Evolutionary conservation across 192 early-diverging fungal genomes (phyloP).

Genomic region (Backusella australiensis): DNA sequence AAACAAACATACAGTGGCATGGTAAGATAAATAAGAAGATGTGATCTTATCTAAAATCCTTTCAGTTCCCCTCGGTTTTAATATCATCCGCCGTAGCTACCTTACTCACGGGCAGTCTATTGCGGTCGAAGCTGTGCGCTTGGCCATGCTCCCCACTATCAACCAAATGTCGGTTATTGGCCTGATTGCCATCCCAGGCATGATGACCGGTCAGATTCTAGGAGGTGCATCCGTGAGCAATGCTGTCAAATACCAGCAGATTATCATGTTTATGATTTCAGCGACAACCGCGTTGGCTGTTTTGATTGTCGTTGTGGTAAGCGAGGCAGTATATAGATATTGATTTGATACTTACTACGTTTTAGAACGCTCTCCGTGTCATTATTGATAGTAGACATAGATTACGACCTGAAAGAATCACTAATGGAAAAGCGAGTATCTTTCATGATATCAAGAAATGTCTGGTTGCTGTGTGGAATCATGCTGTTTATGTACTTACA

Average conservation of each 20-base stretch:
- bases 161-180: conserved; percentile 86
- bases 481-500: not conserved
- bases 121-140: conserved; percentile 64
- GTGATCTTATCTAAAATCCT: no score
- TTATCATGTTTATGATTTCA: conserved; percentile 86
- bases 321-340: not conserved
- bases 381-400: conserved; percentile 20
- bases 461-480: not conserved
- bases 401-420: conserved; percentile 23
- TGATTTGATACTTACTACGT: not conserved
- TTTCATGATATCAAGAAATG: conserved; percentile 11
- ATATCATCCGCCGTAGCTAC: conserved; percentile 50
- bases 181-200: conserved; percentile 81
- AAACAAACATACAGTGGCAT: conserved; percentile 72
- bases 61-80: conserved; percentile 49
- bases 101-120: conserved; percentile 57
- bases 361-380: conserved; percentile 9
- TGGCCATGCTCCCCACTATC: conserved; percentile 77
- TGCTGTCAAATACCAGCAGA: conserved; percentile 77
- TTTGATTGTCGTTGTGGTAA: conserved; percentile 46
- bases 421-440: conserved; percentile 10
- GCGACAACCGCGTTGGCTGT: conserved; percentile 66
- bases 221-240: conserved; percentile 74
- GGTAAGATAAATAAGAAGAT: conserved; percentile 39
- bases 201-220: conserved; percentile 88